Evolutionary conservation across 2,329 filamentous ascomycete genomes (phyloP).

Genomic region (Botrytis porri): DNA sequence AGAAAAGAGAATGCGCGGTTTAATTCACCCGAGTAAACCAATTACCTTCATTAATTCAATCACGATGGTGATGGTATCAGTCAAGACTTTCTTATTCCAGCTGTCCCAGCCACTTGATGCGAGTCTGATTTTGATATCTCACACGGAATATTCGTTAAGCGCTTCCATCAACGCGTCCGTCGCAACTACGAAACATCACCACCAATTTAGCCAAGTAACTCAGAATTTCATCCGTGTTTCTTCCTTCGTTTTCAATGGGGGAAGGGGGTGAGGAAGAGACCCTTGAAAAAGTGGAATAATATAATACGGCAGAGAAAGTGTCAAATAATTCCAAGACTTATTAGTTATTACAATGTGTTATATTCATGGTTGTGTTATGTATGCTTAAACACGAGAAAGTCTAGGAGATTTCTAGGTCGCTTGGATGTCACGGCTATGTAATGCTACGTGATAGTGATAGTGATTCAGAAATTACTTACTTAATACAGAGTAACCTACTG

Average conservation of each 20-base stretch:
- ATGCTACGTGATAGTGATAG: background rate
- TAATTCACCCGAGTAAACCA: background rate
- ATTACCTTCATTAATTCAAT: background rate
- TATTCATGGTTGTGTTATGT: background rate
- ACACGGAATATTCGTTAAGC: background rate
- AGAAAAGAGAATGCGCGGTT: background rate
- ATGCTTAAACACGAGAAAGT: background rate
- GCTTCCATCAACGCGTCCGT: background rate
- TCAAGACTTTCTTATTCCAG: background rate
- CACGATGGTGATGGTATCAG: background rate
- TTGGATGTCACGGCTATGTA: background rate
- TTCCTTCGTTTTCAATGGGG: background rate
- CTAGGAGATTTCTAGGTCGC: background rate
- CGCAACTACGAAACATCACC: background rate
- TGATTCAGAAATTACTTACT: background rate
- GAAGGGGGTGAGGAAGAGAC: background rate
- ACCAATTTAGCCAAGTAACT: constrained; percentile 2
- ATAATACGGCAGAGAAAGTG: background rate
- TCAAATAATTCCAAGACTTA: background rate
- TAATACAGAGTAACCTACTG: background rate
- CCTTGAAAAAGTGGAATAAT: background rate
- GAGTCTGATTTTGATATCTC: background rate
- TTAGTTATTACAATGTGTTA: background rate
- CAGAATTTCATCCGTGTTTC: constrained; percentile 8
- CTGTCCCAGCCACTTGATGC: constrained; percentile 7